Conservation (phyloP, 2,329 filamentous ascomycete genomes). For the Pseudopithomyces maydicus region DNA sequence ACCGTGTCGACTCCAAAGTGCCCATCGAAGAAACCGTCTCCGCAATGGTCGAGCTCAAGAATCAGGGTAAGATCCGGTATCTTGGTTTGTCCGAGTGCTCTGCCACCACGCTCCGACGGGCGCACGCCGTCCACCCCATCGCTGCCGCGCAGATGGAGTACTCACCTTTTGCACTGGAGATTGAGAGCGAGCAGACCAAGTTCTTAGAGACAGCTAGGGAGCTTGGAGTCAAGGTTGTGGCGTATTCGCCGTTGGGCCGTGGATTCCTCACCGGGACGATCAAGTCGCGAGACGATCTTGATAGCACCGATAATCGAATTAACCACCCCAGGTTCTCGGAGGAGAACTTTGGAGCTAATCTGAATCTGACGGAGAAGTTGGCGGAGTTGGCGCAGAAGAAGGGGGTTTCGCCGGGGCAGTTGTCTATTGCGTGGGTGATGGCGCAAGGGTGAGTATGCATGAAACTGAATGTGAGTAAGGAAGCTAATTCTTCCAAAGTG, state of each 20-base stretch:
- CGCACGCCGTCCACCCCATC: conserved; percentile 49
- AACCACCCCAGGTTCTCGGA: conserved; percentile 43
- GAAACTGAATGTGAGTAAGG: neutral
- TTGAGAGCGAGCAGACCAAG: conserved; percentile 35
- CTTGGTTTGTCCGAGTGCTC: conserved; percentile 52
- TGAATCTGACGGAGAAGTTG: conserved; percentile 24
- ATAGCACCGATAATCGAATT: conserved; percentile 3
- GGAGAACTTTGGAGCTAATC: conserved; percentile 32
- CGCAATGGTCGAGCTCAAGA: conserved; percentile 43
- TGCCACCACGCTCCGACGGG: conserved; percentile 51
- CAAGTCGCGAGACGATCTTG: conserved; percentile 48
- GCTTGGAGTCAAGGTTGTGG: conserved; percentile 40
- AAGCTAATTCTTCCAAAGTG: neutral
- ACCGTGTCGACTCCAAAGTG: conserved; percentile 45
- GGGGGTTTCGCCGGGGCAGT: conserved; percentile 59
- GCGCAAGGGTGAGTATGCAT: conserved; percentile 18
- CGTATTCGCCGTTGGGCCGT: conserved; percentile 37
- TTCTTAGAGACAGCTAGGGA: conserved; percentile 44
- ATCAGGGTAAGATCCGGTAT: conserved; percentile 49
- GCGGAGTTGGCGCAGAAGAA: conserved; percentile 45
- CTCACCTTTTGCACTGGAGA: conserved; percentile 47
- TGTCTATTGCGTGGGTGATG: conserved; percentile 49
- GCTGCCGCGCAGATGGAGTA: conserved; percentile 55
- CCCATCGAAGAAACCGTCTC: conserved; percentile 53
- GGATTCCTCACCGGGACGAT: conserved; percentile 17